Evolutionary conservation across 164 flowering plant species (phyloP).

Genomic region (Chimonanthus salicifolius): DNA sequence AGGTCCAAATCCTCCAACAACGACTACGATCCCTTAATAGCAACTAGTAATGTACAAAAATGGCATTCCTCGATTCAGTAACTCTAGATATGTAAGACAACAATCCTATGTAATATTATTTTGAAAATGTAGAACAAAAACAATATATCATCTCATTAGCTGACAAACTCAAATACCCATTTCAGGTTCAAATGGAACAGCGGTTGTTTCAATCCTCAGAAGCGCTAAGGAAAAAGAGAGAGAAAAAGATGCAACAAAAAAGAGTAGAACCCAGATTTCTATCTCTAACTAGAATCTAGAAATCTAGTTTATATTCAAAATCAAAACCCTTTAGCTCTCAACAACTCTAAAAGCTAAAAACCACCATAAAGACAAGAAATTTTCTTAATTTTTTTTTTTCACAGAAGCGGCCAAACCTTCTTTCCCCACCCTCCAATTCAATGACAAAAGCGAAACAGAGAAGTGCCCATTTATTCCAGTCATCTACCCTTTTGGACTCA

Average conservation of each 20-base stretch:
- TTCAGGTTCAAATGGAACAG: background rate
- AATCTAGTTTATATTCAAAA: background rate
- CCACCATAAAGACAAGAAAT: background rate
- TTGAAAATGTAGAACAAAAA: background rate
- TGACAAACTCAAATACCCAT: background rate
- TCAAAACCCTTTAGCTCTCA: background rate
- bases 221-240: background rate
- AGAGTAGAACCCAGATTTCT: background rate
- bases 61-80: background rate
- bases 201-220: background rate
- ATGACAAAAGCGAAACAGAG: background rate
- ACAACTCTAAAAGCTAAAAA: background rate
- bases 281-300: background rate
- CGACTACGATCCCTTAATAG: background rate
- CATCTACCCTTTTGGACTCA: background rate
- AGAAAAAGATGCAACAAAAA: background rate
- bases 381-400: too few relatives aligned
- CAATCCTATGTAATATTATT: background rate
- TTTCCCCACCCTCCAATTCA: background rate
- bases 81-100: background rate
- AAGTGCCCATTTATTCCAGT: background rate
- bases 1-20: slow-evolving; percentile 5
- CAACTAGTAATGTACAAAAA: background rate
- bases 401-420: background rate
- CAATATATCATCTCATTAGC: background rate